phyloP scores from a whole-genome alignment of 495 filamentous ascomycete species.

The Lindgomyces ingoldianus region DNA sequence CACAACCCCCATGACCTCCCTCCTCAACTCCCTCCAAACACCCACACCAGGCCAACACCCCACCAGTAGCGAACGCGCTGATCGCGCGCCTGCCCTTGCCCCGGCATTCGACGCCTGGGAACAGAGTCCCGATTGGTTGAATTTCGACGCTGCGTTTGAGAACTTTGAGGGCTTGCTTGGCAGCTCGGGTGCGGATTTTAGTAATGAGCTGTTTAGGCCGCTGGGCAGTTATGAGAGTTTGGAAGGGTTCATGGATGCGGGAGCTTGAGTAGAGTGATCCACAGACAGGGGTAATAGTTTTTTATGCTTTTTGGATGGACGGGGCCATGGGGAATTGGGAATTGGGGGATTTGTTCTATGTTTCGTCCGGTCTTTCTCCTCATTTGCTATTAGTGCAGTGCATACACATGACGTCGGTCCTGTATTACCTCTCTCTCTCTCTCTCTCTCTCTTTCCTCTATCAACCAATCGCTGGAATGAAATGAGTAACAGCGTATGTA shows the following conservation, averaged over 20 bases:
- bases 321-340: too few relatives aligned
- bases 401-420: too few relatives aligned
- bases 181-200: slow-evolving; percentile 36
- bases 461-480: too few relatives aligned
- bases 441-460: too few relatives aligned
- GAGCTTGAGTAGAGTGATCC: too few relatives aligned
- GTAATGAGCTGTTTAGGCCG: slow-evolving; percentile 37
- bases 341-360: too few relatives aligned
- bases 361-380: too few relatives aligned
- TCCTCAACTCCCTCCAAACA: slow-evolving; percentile 21
- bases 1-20: slow-evolving; percentile 9
- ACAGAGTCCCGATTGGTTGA: slow-evolving; percentile 34
- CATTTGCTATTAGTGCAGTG: too few relatives aligned
- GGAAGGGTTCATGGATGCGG: slow-evolving; percentile 37
- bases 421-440: too few relatives aligned
- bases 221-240: slow-evolving; percentile 31
- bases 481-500: too few relatives aligned
- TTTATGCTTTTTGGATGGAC: too few relatives aligned
- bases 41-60: slow-evolving; percentile 37
- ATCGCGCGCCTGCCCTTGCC: slow-evolving; percentile 1
- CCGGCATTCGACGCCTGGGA: slow-evolving; percentile 30
- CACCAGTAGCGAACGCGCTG: slow-evolving; percentile 33
- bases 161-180: slow-evolving; percentile 39
- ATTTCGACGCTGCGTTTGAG: slow-evolving; percentile 38
- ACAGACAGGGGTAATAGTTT: too few relatives aligned